phyloP scores from a whole-genome alignment of 2,329 filamentous ascomycete species.

The Hypoxylon sp. region DNA sequence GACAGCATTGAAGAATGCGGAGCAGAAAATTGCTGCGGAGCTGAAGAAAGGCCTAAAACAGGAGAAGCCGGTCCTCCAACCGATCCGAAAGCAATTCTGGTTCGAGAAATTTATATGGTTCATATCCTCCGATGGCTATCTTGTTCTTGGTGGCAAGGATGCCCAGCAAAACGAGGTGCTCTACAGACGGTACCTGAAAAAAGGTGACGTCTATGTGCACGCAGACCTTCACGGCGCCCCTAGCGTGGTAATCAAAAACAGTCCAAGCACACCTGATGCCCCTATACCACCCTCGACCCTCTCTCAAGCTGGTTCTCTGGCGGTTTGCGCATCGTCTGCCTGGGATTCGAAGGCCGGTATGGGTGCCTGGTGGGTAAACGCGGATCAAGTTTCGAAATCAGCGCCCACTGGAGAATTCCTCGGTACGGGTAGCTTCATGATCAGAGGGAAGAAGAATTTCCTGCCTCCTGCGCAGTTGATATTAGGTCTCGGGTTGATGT shows the following conservation, averaged over 20 bases:
- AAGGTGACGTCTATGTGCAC: slow-evolving; percentile 92
- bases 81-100: slow-evolving; percentile 88
- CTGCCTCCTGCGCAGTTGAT: slow-evolving; percentile 89
- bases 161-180: slow-evolving; percentile 90
- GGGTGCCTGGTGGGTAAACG: slow-evolving; percentile 95
- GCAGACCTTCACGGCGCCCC: slow-evolving; percentile 89
- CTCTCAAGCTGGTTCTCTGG: slow-evolving; percentile 88
- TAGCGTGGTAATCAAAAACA: slow-evolving; percentile 92
- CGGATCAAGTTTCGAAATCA: slow-evolving; percentile 91
- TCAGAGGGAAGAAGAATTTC: slow-evolving; percentile 91
- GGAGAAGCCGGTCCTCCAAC: slow-evolving; percentile 89
- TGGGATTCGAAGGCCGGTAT: slow-evolving; percentile 98
- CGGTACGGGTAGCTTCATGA: slow-evolving; percentile 81
- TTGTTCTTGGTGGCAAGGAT: slow-evolving; percentile 91
- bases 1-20: slow-evolving; percentile 88
- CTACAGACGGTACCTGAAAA: slow-evolving; percentile 88
- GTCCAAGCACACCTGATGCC: slow-evolving; percentile 80
- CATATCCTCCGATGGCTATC: slow-evolving; percentile 93
- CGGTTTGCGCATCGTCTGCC: slow-evolving; percentile 87
- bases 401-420: slow-evolving; percentile 85
- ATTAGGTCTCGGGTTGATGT: slow-evolving; percentile 89
- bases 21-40: slow-evolving; percentile 88
- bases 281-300: slow-evolving; percentile 93
- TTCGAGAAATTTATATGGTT: slow-evolving; percentile 99
- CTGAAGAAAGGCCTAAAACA: slow-evolving; percentile 90